Percentiles rank a stretch among this genome's conserved stretches.
These are phyloP conservation scores for Arabidopsis arenosa DNA, from an alignment of 345 rosid species.

Conservation along the genomic window DNA sequence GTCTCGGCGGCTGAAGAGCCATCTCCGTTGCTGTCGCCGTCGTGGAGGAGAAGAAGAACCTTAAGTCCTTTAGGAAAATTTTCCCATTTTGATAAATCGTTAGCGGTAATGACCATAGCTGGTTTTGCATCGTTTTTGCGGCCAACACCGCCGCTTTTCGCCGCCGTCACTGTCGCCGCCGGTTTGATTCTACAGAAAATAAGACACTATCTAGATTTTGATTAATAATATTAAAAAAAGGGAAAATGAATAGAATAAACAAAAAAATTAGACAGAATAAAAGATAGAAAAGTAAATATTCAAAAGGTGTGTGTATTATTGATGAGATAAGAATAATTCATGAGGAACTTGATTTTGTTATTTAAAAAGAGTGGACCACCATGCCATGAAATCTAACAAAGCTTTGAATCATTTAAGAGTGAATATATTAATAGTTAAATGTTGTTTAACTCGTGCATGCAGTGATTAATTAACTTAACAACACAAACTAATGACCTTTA, in stretches of 20 bases:
- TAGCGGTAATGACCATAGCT: conserved; percentile 91
- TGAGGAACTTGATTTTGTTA: conserved; percentile 39
- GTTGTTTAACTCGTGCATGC: conserved; percentile 41
- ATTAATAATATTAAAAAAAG: not conserved
- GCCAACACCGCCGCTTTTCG: conserved; percentile 49
- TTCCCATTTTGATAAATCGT: conserved; percentile 86
- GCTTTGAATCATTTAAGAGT: conserved; percentile 37
- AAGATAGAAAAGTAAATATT: conserved; percentile 33
- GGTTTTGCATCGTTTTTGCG: conserved; percentile 94
- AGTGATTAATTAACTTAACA: conserved; percentile 27
- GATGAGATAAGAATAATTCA: conserved; percentile 47
- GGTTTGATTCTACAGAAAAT: conserved; percentile 28
- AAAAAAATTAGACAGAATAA: not conserved
- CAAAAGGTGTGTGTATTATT: conserved; percentile 43
- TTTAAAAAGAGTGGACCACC: conserved; percentile 39
- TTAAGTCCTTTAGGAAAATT: conserved; percentile 95
- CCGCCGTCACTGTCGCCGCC: conserved; percentile 40
- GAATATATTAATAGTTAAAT: conserved; percentile 18
- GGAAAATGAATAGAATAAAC: not conserved
- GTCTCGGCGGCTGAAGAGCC: conserved; percentile 62
- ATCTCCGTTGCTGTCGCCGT: conserved; percentile 47
- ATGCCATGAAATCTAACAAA: conserved; percentile 43
- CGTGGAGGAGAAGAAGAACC: conserved; percentile 81
- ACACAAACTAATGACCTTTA: conserved; percentile 12
- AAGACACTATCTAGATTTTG: not conserved